Base-by-base conservation (phyloP, 2,329 filamentous ascomycete genomes). In the Botrytis cinerea region DNA sequence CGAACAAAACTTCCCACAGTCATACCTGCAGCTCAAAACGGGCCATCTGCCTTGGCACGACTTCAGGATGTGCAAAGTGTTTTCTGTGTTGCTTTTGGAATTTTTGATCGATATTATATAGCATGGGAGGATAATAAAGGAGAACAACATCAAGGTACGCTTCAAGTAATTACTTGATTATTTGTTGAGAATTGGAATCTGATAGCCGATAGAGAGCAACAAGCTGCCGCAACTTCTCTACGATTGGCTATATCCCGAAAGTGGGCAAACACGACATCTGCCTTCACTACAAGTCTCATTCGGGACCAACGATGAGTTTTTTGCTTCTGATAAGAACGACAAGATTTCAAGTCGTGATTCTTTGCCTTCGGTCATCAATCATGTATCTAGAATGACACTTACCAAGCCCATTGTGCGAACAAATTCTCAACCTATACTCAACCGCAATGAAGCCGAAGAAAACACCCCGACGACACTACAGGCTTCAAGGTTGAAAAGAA, bases 51-150 rank as follows among this genome's bases (percentile, higher is more conserved):
- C n/a, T 63, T 43, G 45, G 25, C 61, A 63, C 12, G 25, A 45
- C n/a, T 45, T 20, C 38, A 63, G 12, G 61, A 63, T 63, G 25
- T 63, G 22, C 38, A 63, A 28, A 45, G 43, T 28, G 22, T 63
- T 45, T n/a, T 63, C 38, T 63, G 38, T 28, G 35, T 63, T 63
- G 38, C 35, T 20, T 63, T 43, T 63, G 61, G 38, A 35, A 63
- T 43, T 14, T 20, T 63, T 43, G 61, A 45, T 18, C 61, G 38
- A n/a, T 45, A 63, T 43, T 63, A 63, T 43, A 28, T 63, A 45
- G 61, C 38, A 25, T 63, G 38, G 61, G 25, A 63, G n/a, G 38
- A 43, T 28, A 63, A 25, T n/a, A 8, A 45, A 63, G 61, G 61
- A 1, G 12, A 43, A 45, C 38, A 45, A 63, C 12, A 63, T 45